These are phyloP conservation scores for Kwoniella botswanensis DNA, from an alignment of 768 basidiomycete genomes.

Conservation along the genomic window DNA sequence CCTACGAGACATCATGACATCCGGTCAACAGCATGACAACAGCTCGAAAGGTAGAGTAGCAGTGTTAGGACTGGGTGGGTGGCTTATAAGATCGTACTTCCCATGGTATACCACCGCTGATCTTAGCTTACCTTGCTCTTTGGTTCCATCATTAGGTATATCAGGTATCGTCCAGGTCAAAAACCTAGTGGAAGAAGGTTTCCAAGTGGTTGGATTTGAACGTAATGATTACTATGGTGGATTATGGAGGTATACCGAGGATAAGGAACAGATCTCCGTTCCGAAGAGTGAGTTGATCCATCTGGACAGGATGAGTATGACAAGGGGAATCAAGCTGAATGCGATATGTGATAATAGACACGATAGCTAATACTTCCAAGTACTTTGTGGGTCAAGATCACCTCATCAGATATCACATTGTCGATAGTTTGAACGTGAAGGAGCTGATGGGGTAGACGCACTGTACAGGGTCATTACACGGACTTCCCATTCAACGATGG, in stretches of 20 bases:
- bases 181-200: conserved; percentile 25
- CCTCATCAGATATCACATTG: background rate
- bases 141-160: conserved; percentile 8
- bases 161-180: conserved; percentile 24
- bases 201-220: conserved; percentile 22
- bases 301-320: no score
- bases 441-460: background rate
- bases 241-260: conserved; percentile 17
- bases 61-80: background rate
- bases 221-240: conserved; percentile 23
- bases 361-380: conserved; percentile 20
- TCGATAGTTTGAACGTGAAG: background rate
- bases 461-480: conserved; percentile 7
- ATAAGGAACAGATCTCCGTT: conserved; percentile 11
- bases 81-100: background rate
- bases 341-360: background rate
- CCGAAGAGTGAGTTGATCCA: conserved; percentile 19
- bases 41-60: conserved; percentile 1
- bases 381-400: conserved; percentile 16
- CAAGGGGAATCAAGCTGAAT: background rate
- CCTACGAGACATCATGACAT: background rate
- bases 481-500: conserved; percentile 24
- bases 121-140: no score
- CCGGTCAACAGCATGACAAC: background rate
- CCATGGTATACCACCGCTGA: background rate